These are phyloP conservation scores for Helminthosporium solani DNA, from an alignment of 2,329 filamentous ascomycete genomes.

Conservation along the genomic window DNA sequence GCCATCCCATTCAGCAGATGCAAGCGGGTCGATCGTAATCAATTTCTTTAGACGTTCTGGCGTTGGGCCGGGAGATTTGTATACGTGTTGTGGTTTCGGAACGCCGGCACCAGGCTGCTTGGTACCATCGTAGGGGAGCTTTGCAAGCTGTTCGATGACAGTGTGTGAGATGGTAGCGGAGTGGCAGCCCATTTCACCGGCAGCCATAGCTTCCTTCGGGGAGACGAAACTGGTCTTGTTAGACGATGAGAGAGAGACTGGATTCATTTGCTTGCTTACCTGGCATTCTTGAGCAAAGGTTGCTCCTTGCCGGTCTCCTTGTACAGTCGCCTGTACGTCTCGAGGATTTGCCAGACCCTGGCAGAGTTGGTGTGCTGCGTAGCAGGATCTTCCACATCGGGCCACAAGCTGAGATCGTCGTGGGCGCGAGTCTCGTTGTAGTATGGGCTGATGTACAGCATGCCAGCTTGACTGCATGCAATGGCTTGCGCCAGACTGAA, in stretches of 20 bases:
- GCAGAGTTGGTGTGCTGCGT: slow-evolving; percentile 51
- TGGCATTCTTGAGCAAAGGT: slow-evolving; percentile 52
- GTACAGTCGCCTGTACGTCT: slow-evolving; percentile 50
- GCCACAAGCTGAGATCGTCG: slow-evolving; percentile 48
- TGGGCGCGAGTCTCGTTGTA: slow-evolving; percentile 52
- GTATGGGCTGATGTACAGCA: slow-evolving; percentile 54
- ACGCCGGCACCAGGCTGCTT: slow-evolving; percentile 44
- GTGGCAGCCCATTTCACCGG: slow-evolving; percentile 51
- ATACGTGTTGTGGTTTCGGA: slow-evolving; percentile 46
- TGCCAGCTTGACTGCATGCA: slow-evolving; percentile 51
- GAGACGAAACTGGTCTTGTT: slow-evolving; percentile 44
- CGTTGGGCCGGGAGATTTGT: slow-evolving; percentile 38
- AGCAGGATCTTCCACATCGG: slow-evolving; percentile 50
- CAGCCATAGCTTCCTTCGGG: slow-evolving; percentile 49
- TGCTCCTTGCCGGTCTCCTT: slow-evolving; percentile 52
- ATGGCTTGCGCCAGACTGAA: slow-evolving; percentile 53
- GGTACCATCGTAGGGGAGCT: slow-evolving; percentile 41
- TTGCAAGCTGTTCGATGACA: slow-evolving; percentile 43
- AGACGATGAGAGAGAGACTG: neutral
- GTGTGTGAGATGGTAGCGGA: slow-evolving; percentile 48
- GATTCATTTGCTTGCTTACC: slow-evolving; percentile 23
- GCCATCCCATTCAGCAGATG: slow-evolving; percentile 42
- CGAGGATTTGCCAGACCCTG: slow-evolving; percentile 51
- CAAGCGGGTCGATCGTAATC: slow-evolving; percentile 44
- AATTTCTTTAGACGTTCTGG: slow-evolving; percentile 42